These are phyloP conservation scores for Dactylellina leptospora DNA, from an alignment of 2,329 filamentous ascomycete genomes.

Conservation along the genomic window DNA sequence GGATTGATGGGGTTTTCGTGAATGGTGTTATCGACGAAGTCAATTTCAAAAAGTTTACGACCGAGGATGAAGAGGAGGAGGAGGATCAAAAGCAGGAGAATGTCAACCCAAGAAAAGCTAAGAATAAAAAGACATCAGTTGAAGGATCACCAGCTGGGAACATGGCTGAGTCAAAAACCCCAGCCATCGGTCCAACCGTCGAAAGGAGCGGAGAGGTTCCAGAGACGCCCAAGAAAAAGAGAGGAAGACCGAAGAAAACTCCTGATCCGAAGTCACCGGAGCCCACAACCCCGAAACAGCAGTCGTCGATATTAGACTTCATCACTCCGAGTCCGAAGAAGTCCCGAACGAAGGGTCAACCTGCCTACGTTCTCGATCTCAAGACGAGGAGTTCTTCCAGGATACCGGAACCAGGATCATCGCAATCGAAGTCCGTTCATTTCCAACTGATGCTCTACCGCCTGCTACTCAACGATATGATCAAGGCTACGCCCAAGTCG, in stretches of 20 bases:
- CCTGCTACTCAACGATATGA: conserved; percentile 79
- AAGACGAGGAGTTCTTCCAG: conserved; percentile 79
- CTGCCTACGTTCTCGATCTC: conserved; percentile 83
- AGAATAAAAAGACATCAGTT: conserved; percentile 9
- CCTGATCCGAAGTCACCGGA: conserved; percentile 4
- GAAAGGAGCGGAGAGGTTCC: background rate
- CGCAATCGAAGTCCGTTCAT: conserved; percentile 76
- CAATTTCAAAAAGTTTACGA: conserved; percentile 72
- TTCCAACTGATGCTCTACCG: conserved; percentile 93
- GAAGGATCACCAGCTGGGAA: conserved; percentile 20
- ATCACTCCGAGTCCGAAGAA: conserved; percentile 48
- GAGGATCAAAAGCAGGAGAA: conserved; percentile 53
- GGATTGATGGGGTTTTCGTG: conserved; percentile 81
- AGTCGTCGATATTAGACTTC: conserved; percentile 47
- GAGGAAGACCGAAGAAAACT: conserved; percentile 41
- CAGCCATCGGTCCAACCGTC: conserved; percentile 8
- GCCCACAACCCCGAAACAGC: conserved; percentile 24
- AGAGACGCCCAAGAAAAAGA: conserved; percentile 44
- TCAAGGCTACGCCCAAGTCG: conserved; percentile 71
- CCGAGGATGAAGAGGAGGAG: too few relatives aligned
- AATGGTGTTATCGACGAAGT: conserved; percentile 91
- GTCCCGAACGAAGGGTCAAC: conserved; percentile 53
- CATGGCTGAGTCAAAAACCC: conserved; percentile 29
- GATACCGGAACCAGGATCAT: conserved; percentile 66
- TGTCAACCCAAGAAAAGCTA: background rate